Evolutionary conservation across 2,329 filamentous ascomycete species (phyloP), one percentile per base, ranked within the genome.

Genomic region (Colletotrichum ledebouriae): DNA sequence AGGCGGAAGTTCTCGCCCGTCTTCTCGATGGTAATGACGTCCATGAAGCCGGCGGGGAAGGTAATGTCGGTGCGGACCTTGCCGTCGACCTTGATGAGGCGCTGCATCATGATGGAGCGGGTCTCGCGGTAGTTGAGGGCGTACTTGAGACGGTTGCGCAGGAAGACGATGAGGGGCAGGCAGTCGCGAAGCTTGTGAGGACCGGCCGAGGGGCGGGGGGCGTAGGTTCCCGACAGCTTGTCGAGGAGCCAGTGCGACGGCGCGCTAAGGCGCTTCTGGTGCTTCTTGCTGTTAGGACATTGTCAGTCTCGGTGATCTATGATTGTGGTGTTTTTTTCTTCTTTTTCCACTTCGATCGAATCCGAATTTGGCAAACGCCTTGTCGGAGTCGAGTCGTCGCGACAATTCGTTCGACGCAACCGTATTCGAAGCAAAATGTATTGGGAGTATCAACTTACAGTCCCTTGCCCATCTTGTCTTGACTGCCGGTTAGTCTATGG

Each of bases 1-100:
- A 99, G 94, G 78, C 96, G 95, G 94, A 99, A 99, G 92, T 97
- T 93, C 92, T 99, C 96, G 91, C 94, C 94, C 71, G 96, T 99
- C 94, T 99, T 99, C 86, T 99, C 96, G 83, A 99, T 97, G 80
- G 89, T 88, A 88, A 99, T 98, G 82, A 99, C 96, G 83, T 99
- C 96, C 96, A 98, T 98, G 91, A 97, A 98, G 79, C 96, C 96
- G 76, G 96, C 88, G 78, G 96, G 96, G 92, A 93, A 99, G 86
- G 94, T 99, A 79, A 89, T 87, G 86, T 99, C 96, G 85, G 96
- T 99, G 87, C 96, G 95, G 86, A 99, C 94, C 90, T 99, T 99
- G 89, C 91, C 92, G 83, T 99, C 96, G 81, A 99, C 96, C 92
- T 98, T 98, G 92, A 99, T 90, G 78, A 98, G 92, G 83, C 96